Base-by-base conservation (phyloP, 352 stramenopile genomes). In the Globisporangium megalacanthum region DNA sequence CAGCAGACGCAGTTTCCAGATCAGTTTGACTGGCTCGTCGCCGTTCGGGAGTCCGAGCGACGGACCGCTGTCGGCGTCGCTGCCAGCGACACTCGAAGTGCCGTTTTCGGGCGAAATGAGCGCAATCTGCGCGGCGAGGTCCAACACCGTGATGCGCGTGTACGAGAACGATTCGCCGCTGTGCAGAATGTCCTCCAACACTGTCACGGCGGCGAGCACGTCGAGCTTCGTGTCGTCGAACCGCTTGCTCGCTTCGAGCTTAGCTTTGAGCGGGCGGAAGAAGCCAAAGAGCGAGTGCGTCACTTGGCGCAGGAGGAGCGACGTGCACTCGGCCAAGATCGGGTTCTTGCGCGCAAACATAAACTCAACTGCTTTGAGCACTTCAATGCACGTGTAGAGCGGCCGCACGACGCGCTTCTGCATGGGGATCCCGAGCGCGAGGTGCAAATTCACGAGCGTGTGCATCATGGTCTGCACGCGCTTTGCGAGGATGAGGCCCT, bases 291-390 rank as follows among this genome's bases (percentile, higher is more conserved):
- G 54, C 25, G 83, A 86, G 54, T 93, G 82, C 0, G 83, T 80
- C 11, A 93, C 83, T 69, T 93, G 85, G 0, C 82, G 74, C 19
- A 95, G 54, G 45, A 95, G 61, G 17, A 93, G 73, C 2, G 83
- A 86, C 15, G 77, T 77, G 14, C 71, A 88, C 61, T 95, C 83
- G 0, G 78, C 75, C 45, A 95, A 52, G 29, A 93, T 83, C 6
- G 84, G 83, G 61, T 92, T 92, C 57, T 95, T 95, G 15, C 86
- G 68, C 14, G 84, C 83, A 61, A 97, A 89, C 87, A 97, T 96
- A 54, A 96, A 96, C 63, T 98, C 89, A 35, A 98, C 87, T 3
- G 85, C 83, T 68, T 98, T 98, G 25, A 96, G 62, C 36, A 97
- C 88, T 45, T 96, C 86, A 49, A 97, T 88, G 51, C 92, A 94